These are phyloP conservation scores for Claviceps arundinis DNA, from an alignment of 2,329 filamentous ascomycete genomes.

Conservation along the genomic window DNA sequence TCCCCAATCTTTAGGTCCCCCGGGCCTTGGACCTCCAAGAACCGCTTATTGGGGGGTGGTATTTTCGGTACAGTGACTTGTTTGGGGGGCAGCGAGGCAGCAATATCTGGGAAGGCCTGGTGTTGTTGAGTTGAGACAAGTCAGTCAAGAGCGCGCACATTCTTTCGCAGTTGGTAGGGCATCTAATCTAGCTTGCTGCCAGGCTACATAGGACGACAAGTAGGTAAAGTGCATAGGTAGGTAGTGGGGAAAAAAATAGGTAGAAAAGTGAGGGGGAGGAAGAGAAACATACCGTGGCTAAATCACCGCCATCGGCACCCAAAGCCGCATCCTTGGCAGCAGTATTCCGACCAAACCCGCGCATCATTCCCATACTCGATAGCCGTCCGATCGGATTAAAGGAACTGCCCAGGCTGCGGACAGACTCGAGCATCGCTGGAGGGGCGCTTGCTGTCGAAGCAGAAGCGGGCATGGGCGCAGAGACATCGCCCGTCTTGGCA, in stretches of 20 bases:
- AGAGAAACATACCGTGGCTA: constrained; percentile 37
- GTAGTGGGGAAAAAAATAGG: not conserved
- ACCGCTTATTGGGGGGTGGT: constrained; percentile 55
- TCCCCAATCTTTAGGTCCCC: constrained; percentile 61
- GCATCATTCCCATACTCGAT: constrained; percentile 58
- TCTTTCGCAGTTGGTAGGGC: not conserved
- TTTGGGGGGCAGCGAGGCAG: constrained; percentile 40
- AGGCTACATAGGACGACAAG: no score
- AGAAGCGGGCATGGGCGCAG: constrained; percentile 18
- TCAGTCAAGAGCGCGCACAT: not conserved
- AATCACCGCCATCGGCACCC: constrained; percentile 37
- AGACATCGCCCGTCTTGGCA: constrained; percentile 9
- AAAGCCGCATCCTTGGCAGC: constrained; percentile 25
- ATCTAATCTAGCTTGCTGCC: no score
- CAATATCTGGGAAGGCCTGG: constrained; percentile 49
- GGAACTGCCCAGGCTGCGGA: constrained; percentile 67
- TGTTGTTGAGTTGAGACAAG: not conserved
- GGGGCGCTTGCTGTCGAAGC: constrained; percentile 29
- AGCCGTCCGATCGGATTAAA: constrained; percentile 75
- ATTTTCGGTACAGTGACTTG: constrained; percentile 34
- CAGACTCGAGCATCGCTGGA: constrained; percentile 61
- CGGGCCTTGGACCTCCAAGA: constrained; percentile 58
- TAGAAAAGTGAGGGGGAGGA: not conserved
- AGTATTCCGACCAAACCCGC: constrained; percentile 55
- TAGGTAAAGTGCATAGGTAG: not conserved